A percentile compares a stretch with the other conserved stretches of the same genome.
Evolutionary conservation across 768 basidiomycete species (phyloP).

Genomic region (Boletus edulis): DNA sequence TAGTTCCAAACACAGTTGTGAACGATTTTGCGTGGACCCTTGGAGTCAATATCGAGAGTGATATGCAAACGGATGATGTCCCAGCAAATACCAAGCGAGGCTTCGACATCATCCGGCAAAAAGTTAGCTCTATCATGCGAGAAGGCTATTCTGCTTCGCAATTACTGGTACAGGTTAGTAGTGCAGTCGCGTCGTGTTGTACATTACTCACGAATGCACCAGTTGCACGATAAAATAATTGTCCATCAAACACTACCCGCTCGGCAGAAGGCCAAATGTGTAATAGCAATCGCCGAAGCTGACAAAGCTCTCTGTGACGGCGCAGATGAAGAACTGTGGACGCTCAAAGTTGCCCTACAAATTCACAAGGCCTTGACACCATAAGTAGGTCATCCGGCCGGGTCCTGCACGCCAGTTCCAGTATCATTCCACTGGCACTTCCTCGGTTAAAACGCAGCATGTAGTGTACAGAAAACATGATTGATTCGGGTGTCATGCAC

Average conservation of each 20-base stretch:
- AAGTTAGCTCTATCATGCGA: constrained; percentile 74
- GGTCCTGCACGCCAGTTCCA: background rate
- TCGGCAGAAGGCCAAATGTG: constrained; percentile 77
- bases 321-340: constrained; percentile 95
- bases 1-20: constrained; percentile 78
- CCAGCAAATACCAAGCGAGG: constrained; percentile 31
- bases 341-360: constrained; percentile 81
- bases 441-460: background rate
- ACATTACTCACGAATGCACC: constrained; percentile 4
- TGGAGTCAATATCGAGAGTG: constrained; percentile 67
- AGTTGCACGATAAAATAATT: constrained; percentile 91
- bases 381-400: background rate
- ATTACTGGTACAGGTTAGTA: constrained; percentile 77
- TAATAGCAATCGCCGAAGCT: constrained; percentile 86
- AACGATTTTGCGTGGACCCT: constrained; percentile 64
- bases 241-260: constrained; percentile 79
- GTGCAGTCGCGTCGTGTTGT: background rate
- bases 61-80: constrained; percentile 45
- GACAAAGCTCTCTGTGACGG: constrained; percentile 97
- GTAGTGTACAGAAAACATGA: constrained; percentile 6
- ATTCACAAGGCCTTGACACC: constrained; percentile 60
- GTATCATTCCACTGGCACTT: background rate
- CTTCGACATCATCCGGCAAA: constrained; percentile 62
- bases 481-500: constrained; percentile 17
- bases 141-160: constrained; percentile 94